Conservation (phyloP, 495 filamentous ascomycete species). For the Aspergillus coremiiformis region DNA sequence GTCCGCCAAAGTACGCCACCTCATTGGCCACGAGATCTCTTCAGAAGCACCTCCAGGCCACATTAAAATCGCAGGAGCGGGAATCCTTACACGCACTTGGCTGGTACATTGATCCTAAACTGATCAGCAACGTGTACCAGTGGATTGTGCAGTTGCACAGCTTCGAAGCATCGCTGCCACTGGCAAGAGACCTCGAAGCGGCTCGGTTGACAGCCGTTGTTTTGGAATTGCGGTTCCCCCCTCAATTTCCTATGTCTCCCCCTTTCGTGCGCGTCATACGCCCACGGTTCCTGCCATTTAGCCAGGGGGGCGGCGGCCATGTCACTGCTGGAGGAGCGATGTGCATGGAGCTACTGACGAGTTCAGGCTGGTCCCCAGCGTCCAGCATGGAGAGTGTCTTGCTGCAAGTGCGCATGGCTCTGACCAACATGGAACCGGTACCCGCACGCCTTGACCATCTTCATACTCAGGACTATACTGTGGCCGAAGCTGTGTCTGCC, state of each 20-base stretch:
- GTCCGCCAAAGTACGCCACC: constrained; percentile 64
- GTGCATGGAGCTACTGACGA: constrained; percentile 89
- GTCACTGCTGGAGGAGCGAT: constrained; percentile 82
- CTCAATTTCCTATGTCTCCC: constrained; percentile 66
- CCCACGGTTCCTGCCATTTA: constrained; percentile 68
- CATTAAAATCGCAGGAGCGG: constrained; percentile 56
- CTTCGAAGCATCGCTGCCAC: constrained; percentile 60
- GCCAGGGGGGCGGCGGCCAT: constrained; percentile 73
- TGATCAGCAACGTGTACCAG: constrained; percentile 70
- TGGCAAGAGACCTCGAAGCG: constrained; percentile 68
- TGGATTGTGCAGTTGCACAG: constrained; percentile 91
- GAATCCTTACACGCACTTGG: constrained; percentile 64
- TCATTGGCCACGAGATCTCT: constrained; percentile 53
- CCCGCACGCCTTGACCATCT: constrained; percentile 55
- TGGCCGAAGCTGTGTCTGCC: constrained; percentile 65
- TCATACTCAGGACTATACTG: constrained; percentile 48
- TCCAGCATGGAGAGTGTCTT: constrained; percentile 72
- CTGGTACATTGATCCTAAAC: constrained; percentile 67
- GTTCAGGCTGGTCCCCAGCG: constrained; percentile 69
- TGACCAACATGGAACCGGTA: constrained; percentile 58
- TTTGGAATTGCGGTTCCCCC: constrained; percentile 72
- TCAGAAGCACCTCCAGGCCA: constrained; percentile 50
- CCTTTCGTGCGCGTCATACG: constrained; percentile 82
- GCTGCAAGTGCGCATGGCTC: constrained; percentile 72
- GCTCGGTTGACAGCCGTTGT: constrained; percentile 58